These are phyloP conservation scores for Aspergillus olivimuriae DNA, from an alignment of 495 filamentous ascomycete genomes.

Conservation along the genomic window DNA sequence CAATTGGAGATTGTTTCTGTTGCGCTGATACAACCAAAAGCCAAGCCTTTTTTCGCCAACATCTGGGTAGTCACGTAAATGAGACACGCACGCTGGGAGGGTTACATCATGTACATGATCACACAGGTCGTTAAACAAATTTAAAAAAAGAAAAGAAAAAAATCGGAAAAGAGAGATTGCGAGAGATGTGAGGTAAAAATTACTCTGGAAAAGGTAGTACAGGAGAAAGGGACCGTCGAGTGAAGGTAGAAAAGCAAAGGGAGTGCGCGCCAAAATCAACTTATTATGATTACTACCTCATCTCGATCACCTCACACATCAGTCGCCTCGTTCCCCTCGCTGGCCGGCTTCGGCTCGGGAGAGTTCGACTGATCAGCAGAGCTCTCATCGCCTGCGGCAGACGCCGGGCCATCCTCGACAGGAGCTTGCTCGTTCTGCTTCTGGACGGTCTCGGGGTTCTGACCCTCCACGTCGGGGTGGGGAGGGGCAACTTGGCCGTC, in stretches of 20 bases:
- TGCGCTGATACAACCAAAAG: constrained; percentile 8
- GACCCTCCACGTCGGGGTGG: constrained; percentile 77
- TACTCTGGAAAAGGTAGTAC: constrained; percentile 13
- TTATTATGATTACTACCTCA: constrained; percentile 10
- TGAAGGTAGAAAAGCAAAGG: constrained; percentile 3
- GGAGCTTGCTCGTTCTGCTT: constrained; percentile 26
- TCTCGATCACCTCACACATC: constrained; percentile 16
- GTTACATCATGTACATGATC: constrained; percentile 18
- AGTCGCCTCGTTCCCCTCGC: constrained; percentile 68
- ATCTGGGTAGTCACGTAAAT: no score
- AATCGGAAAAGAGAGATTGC: not conserved
- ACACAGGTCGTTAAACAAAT: constrained; percentile 18
- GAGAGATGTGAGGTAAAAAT: constrained; percentile 3
- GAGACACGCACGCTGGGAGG: no score
- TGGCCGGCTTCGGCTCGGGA: constrained; percentile 63
- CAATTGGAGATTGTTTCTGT: constrained; percentile 31
- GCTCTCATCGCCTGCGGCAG: constrained; percentile 56
- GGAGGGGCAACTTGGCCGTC: constrained; percentile 68
- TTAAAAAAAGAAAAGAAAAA: constrained; percentile 1
- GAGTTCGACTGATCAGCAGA: constrained; percentile 49
- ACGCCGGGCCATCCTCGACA: constrained; percentile 37
- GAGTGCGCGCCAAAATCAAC: constrained; percentile 1
- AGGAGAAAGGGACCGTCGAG: constrained; percentile 8
- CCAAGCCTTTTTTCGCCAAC: no score
- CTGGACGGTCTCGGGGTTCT: constrained; percentile 56